A percentile compares a stretch with the other conserved stretches of the same genome.
Evolutionary conservation across 2,329 filamentous ascomycete genomes (phyloP).

Genomic region (Pyricularia sp.): DNA sequence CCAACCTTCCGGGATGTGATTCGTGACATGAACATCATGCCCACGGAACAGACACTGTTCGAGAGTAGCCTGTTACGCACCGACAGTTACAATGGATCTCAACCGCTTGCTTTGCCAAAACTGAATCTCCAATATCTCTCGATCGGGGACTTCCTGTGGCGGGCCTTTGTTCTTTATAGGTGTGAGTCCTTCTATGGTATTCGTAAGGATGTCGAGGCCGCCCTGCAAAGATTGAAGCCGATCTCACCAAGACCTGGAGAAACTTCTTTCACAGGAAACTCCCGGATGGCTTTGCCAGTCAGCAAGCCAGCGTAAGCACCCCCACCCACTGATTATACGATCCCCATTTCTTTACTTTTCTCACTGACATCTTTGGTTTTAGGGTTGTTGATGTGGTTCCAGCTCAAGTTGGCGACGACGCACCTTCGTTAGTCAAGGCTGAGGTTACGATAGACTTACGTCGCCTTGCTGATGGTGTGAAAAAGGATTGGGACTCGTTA

Average conservation of each 20-base stretch:
- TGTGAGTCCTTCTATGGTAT: constrained; percentile 92
- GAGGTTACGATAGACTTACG: constrained; percentile 81
- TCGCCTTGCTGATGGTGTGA: constrained; percentile 64
- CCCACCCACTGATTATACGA: neutral
- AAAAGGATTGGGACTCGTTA: constrained; percentile 83
- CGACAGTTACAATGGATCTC: constrained; percentile 78
- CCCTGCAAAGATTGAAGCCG: constrained; percentile 70
- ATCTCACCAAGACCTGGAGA: constrained; percentile 54
- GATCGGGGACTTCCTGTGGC: constrained; percentile 93
- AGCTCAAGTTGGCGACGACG: constrained; percentile 70
- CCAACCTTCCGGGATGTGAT: constrained; percentile 76
- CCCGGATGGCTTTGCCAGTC: constrained; percentile 86
- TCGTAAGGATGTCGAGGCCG: constrained; percentile 78
- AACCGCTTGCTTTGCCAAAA: constrained; percentile 84
- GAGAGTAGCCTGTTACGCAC: constrained; percentile 70
- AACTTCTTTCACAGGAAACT: constrained; percentile 71
- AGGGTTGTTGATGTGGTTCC: constrained; percentile 76
- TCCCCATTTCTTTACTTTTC: neutral
- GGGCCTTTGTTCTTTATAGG: constrained; percentile 80
- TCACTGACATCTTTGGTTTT: constrained; percentile 9
- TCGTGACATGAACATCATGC: constrained; percentile 63
- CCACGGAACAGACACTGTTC: constrained; percentile 75
- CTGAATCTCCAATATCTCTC: constrained; percentile 93
- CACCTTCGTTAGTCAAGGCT: constrained; percentile 75
- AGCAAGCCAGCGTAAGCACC: constrained; percentile 56